phyloP scores from a whole-genome alignment of 139 green algal species.

The Picochlorum sp. region DNA sequence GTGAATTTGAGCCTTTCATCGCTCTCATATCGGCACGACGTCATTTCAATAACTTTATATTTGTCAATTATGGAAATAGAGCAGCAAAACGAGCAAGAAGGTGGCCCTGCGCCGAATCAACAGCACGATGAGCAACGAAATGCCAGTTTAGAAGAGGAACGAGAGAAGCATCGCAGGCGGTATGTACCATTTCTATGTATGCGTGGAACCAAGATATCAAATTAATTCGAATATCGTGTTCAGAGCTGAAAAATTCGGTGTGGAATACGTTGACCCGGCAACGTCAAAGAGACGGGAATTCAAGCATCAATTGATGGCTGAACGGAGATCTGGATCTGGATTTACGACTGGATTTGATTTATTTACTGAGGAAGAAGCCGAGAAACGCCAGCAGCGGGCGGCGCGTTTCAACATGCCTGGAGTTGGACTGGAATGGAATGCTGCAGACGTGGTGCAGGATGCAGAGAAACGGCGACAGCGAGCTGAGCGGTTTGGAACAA shows the following conservation, averaged over 20 bases:
- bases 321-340: conserved; percentile 27
- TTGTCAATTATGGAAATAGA: neutral
- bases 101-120: neutral
- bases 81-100: conserved; percentile 3
- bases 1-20: no score
- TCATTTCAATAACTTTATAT: no score
- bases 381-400: conserved; percentile 46
- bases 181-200: neutral
- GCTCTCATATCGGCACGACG: neutral
- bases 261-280: conserved; percentile 41
- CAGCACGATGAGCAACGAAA: neutral
- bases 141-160: conserved; percentile 36
- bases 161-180: conserved; percentile 44
- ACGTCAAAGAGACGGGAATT: conserved; percentile 33
- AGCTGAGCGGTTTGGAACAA: conserved; percentile 55
- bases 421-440: conserved; percentile 13
- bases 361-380: conserved; percentile 59
- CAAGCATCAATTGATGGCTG: conserved; percentile 19
- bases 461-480: conserved; percentile 38
- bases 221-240: neutral
- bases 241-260: conserved; percentile 57
- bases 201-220: neutral
- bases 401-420: conserved; percentile 36
- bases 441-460: conserved; percentile 26
- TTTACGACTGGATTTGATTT: conserved; percentile 67